Conservation (phyloP, 805 yeast genomes). For the Starmera caribaea region DNA sequence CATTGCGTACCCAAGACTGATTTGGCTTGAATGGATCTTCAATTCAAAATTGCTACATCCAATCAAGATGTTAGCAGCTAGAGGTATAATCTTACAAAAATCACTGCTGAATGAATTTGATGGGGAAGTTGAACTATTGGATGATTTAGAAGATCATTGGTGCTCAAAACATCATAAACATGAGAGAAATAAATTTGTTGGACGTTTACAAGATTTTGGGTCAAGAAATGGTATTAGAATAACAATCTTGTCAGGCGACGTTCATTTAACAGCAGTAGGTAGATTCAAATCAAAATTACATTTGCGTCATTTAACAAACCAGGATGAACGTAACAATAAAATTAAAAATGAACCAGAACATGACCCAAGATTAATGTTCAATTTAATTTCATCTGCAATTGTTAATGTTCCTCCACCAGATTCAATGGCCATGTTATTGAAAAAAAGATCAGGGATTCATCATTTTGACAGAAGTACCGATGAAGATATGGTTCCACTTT, state of each 20-base stretch:
- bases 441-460: conserved; percentile 57
- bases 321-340: conserved; percentile 26
- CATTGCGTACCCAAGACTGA: conserved; percentile 87
- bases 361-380: conserved; percentile 72
- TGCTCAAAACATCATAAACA: conserved; percentile 78
- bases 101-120: conserved; percentile 88
- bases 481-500: conserved; percentile 76
- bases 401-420: conserved; percentile 90
- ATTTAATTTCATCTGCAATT: conserved; percentile 84
- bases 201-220: conserved; percentile 56
- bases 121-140: conserved; percentile 83
- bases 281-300: conserved; percentile 53
- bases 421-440: conserved; percentile 67
- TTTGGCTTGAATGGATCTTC: conserved; percentile 77
- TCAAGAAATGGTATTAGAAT: conserved; percentile 55
- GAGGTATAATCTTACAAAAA: conserved; percentile 45
- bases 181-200: conserved; percentile 69
- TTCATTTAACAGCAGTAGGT: conserved; percentile 81
- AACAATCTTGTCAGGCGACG: conserved; percentile 88
- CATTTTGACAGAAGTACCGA: conserved; percentile 54
- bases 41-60: conserved; percentile 56
- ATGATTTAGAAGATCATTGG: conserved; percentile 96
- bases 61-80: conserved; percentile 45
- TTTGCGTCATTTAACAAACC: conserved; percentile 28
- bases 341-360: conserved; percentile 42